Conservation (phyloP, 78 protist species). For the Dictyostelium purpureum region DNA sequence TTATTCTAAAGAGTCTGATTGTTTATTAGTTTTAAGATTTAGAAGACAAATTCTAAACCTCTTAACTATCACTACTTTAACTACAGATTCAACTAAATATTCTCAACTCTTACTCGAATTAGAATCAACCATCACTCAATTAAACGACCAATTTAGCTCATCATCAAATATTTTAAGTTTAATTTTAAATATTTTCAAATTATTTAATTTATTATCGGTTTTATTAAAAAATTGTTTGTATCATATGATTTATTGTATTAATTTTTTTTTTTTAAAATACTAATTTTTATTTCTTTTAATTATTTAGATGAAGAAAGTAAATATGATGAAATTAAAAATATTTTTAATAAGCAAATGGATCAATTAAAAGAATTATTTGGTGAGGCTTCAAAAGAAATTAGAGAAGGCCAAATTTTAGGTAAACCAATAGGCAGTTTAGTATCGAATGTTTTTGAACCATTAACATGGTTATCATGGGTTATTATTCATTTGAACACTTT, state of each 20-base stretch:
- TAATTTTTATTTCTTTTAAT: not conserved
- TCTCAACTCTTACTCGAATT: not conserved
- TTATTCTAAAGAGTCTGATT: not conserved
- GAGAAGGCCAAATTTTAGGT: not conserved
- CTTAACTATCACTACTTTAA: not conserved
- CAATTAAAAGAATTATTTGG: not conserved
- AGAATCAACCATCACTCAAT: not conserved
- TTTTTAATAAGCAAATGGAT: too few relatives aligned
- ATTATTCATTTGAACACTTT: not conserved
- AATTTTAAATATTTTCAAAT: not conserved
- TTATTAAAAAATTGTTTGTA: not conserved
- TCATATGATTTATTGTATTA: not conserved
- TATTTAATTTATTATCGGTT: not conserved
- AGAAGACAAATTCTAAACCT: constrained; percentile 18
- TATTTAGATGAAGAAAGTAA: not conserved
- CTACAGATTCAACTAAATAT: not conserved
- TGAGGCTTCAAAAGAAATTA: not conserved
- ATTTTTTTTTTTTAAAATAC: not conserved
- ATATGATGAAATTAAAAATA: not conserved
- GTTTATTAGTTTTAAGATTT: not conserved
- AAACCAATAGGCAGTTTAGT: not conserved
- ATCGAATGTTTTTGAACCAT: constrained; percentile 10
- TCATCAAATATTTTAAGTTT: not conserved
- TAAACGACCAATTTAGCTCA: not conserved
- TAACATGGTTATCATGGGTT: constrained; percentile 30